Evolutionary conservation across 176 grass and related monocot genomes (phyloP), one percentile per base, ranked within the genome.

Genomic region (Triticum timopheevii): DNA sequence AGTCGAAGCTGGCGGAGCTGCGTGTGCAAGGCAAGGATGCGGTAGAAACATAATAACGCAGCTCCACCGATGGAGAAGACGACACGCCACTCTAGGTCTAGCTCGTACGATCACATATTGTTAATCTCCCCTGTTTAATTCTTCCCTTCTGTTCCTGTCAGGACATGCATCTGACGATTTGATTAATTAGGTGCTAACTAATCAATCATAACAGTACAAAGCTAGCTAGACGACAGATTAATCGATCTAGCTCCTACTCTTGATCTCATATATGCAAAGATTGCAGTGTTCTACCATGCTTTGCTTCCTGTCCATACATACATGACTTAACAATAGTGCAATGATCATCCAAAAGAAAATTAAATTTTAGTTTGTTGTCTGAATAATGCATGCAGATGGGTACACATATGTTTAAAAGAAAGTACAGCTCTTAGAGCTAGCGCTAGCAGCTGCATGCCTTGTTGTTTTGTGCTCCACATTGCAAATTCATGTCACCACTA

Each of bases 201-300:
- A 82, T 50, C 64, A 82, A 52, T 67, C 19, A 69, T 8, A 35
- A 52, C 64, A 68, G 19, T 3, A 68, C 65, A 49, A 82, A 50
- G 42, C 27, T 52, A 68, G 80, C 40, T 69, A 82, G 25, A 65
- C 5, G 28, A 19, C 63, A 69, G 30, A 27, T 25, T 17, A 52
- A 82, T 82, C 64, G 80, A 13, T 82, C 79, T 49, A 76, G 73
- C 45, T 52, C 69, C 65, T 42, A 22, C 68, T 40, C n/a, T 63
- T 7, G 17, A 22, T 13, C 72, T 73, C 70, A 22, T 39, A n/a
- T 40, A 8, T 58, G 34, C 52, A 83, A 83, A 83, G 52, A 83
- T 83, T 13, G 34, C 69, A 62, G 45, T 62, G 54, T 73, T 10
- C 82, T 67, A 13, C 10, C 23, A 1, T 19, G 44, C 13, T n/a